A percentile compares a stretch with the other conserved stretches of the same genome.
Evolutionary conservation across 192 early-diverging fungal genomes (phyloP).

Genomic region (Chytriomyces hyalinus): DNA sequence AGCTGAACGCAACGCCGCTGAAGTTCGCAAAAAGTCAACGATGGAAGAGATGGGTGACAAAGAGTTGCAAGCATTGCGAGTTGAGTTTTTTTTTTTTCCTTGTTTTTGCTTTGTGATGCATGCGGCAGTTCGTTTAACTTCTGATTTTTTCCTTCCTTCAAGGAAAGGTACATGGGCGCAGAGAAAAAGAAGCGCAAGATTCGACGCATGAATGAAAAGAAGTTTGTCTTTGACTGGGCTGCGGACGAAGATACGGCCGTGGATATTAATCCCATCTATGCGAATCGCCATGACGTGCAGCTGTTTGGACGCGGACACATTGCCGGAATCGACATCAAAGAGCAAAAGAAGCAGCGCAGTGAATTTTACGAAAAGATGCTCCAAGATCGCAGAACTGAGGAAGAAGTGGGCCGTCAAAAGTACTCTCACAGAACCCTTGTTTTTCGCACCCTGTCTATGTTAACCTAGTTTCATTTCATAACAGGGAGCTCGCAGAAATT

Average conservation of each 20-base stretch:
- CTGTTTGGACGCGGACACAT: constrained; percentile 89
- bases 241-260: constrained; percentile 92
- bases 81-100: too few relatives aligned
- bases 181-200: constrained; percentile 74
- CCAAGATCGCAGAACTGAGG: constrained; percentile 57
- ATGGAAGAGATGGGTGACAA: constrained; percentile 51
- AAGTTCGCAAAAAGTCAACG: constrained; percentile 2
- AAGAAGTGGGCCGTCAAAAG: constrained; percentile 58
- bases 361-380: constrained; percentile 74
- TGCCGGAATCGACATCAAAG: constrained; percentile 83
- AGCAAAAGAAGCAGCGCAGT: constrained; percentile 69
- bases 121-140: too few relatives aligned
- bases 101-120: too few relatives aligned
- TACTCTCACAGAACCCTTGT: neutral
- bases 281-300: constrained; percentile 62
- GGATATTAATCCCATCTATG: constrained; percentile 91
- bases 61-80: constrained; percentile 66
- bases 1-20: constrained; percentile 8
- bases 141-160: too few relatives aligned
- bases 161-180: constrained; percentile 81
- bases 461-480: neutral
- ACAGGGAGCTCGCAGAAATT: constrained; percentile 66
- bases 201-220: constrained; percentile 87
- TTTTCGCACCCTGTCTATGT: neutral
- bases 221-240: constrained; percentile 98